Evolutionary conservation across 1,284 basidiomycete genomes (phyloP).

Genomic region (Marasmius tenuissimus): DNA sequence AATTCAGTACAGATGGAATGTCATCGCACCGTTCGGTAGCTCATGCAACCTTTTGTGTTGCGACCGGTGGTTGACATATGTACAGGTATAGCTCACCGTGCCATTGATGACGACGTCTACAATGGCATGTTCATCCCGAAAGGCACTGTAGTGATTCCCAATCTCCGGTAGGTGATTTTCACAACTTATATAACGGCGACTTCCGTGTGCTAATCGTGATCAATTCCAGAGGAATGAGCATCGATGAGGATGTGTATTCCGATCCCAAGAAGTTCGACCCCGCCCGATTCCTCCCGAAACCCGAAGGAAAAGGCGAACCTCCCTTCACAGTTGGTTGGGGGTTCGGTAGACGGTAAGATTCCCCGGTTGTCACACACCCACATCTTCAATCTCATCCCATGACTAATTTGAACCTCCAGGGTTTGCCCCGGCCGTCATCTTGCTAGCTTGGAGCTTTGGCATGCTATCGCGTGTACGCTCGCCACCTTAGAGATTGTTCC

Average conservation of each 20-base stretch:
- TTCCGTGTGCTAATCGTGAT: background rate
- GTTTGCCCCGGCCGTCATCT: background rate
- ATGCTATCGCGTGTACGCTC: background rate
- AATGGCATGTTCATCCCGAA: constrained; percentile 1
- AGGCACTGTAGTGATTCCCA: background rate
- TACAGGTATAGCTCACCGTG: constrained; percentile 1
- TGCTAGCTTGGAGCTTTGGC: background rate
- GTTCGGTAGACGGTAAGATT: constrained; percentile 2
- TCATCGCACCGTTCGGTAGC: constrained; percentile 3
- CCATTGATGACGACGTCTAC: constrained; percentile 1
- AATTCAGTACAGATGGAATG: background rate
- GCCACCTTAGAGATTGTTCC: background rate
- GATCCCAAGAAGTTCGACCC: constrained; percentile 2
- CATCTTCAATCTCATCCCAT: background rate
- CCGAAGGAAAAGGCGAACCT: constrained; percentile 5
- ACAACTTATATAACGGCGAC: background rate
- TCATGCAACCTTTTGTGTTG: background rate
- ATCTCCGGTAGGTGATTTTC: background rate
- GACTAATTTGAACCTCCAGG: background rate
- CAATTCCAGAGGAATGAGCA: constrained; percentile 1
- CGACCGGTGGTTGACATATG: background rate
- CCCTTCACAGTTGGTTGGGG: background rate
- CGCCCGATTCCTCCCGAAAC: background rate
- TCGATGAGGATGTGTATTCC: background rate
- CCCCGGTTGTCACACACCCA: background rate